Evolutionary conservation across 345 rosid genomes (phyloP), one percentile per base, ranked within the genome.

Genomic region (Luvunga scandens): DNA sequence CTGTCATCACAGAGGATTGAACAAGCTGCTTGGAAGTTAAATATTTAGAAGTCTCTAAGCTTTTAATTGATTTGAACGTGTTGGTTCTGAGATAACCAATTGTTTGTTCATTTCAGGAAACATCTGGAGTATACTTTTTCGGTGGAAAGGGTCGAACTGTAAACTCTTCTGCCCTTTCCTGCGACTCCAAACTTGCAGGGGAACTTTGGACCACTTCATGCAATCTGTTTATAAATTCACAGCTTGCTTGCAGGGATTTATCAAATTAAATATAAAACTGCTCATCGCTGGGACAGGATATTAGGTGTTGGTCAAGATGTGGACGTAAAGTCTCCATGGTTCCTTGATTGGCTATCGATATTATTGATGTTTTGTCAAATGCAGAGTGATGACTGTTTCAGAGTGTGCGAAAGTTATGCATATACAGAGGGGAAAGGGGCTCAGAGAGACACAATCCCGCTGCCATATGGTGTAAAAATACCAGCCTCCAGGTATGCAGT

Each of bases 101-200:
- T 59, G 39, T 75, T 60, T 62, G 72, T 63, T 74, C 13, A 24
- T 71, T 78, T 79, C 90, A 92, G 98, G 93, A 88, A 80, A 77
- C 67, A 50, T 92, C 97, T n/a, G 93, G 93, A 71, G 84, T 78
- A 39, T 90, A 90, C 81, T 92, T 89, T 84, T 94, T 92, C 75
- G 98, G 99, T 72, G 98, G 97, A 60, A 85, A 88, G 10, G 97
- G 98, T 28, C 83, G 89, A 80, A 88, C 83, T 34, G 63, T 94
- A 8, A 71, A 79, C 57, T 90, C 98, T 21, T 91, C 98, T 6
- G 57, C 72, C 6, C 71, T 86, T 83, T 92, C 98, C 18, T 65
- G 70, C 27, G 76, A 88, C n/a, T 68, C 67, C 7, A 84, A 66
- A 80, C 89, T 91, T 56, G 92, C 92, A 4, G 84, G 78, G 76